phyloP scores from a whole-genome alignment of 2,329 filamentous ascomycete genomes.

The Neoscytalidium dimidiatum region DNA sequence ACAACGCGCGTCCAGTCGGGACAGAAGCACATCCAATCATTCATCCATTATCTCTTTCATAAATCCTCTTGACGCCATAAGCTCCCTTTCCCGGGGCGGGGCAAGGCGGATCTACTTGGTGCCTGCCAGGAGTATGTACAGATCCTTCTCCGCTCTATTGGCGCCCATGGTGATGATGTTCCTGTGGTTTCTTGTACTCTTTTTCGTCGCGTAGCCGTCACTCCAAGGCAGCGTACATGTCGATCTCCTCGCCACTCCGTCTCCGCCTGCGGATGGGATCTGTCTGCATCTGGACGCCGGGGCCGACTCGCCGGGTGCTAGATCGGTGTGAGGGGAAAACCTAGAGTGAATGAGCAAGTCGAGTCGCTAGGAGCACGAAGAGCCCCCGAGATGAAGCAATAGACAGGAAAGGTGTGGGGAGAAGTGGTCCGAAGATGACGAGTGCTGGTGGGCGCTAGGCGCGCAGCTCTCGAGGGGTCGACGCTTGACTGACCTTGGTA shows the following conservation, averaged over 20 bases:
- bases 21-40: background rate
- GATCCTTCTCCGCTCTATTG: constrained; percentile 12
- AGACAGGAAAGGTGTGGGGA: background rate
- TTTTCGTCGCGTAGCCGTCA: constrained; percentile 33
- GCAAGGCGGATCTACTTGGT: constrained; percentile 4
- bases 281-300: constrained; percentile 79
- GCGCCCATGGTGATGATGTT: constrained; percentile 4
- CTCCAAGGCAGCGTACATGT: constrained; percentile 70
- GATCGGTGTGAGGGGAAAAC: constrained; percentile 63
- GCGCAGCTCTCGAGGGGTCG: background rate
- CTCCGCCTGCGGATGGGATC: constrained; percentile 60
- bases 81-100: background rate
- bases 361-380: background rate
- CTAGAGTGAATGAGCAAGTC: constrained; percentile 34
- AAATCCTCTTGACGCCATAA: background rate
- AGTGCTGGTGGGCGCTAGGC: background rate
- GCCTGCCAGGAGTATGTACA: constrained; percentile 16
- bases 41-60: constrained; percentile 18
- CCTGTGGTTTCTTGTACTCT: background rate
- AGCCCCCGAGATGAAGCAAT: too few species aligned
- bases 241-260: constrained; percentile 56
- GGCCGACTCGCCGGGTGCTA: constrained; percentile 67
- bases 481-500: constrained; percentile 69
- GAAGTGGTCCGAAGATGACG: background rate
- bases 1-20: background rate